These are phyloP conservation scores for Lasiosphaeris hirsuta DNA, from an alignment of 495 filamentous ascomycete species.

Conservation along the genomic window DNA sequence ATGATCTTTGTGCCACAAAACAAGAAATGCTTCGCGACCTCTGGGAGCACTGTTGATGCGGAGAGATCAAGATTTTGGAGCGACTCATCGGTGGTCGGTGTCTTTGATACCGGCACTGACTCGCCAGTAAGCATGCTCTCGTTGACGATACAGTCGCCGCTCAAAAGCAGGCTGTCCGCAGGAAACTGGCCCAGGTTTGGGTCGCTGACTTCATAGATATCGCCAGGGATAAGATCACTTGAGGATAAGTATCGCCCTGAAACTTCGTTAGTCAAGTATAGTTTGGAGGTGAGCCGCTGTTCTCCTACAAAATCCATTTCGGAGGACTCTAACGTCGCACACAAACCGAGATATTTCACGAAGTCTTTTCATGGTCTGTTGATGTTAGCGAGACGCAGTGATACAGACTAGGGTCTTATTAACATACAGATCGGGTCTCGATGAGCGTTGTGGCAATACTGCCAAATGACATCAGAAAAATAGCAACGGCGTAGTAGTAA, in stretches of 20 bases:
- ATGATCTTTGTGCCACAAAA: conserved; percentile 97
- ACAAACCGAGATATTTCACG: conserved; percentile 92
- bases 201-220: conserved; percentile 96
- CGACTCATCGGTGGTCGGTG: conserved; percentile 77
- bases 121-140: conserved; percentile 99
- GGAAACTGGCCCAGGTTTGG: conserved; percentile 91
- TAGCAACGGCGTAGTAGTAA: conserved; percentile 95
- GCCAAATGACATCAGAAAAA: conserved; percentile 89
- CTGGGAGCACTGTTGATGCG: conserved; percentile 72
- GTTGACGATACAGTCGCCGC: conserved; percentile 97
- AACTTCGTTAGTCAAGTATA: conserved; percentile 2
- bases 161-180: conserved; percentile 86
- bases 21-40: conserved; percentile 81
- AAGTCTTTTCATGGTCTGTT: conserved; percentile 81
- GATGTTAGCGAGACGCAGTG: conserved; percentile 13
- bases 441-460: conserved; percentile 87
- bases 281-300: neutral
- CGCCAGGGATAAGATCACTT: conserved; percentile 86
- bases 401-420: neutral
- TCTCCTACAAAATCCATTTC: conserved; percentile 87
- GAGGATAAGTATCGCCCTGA: conserved; percentile 83
- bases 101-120: conserved; percentile 94
- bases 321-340: conserved; percentile 87
- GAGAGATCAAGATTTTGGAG: conserved; percentile 68
- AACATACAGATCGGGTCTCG: conserved; percentile 78